Evolutionary conservation across 139 green algal genomes (phyloP).

Genomic region (Chlamydomonas incerta): DNA sequence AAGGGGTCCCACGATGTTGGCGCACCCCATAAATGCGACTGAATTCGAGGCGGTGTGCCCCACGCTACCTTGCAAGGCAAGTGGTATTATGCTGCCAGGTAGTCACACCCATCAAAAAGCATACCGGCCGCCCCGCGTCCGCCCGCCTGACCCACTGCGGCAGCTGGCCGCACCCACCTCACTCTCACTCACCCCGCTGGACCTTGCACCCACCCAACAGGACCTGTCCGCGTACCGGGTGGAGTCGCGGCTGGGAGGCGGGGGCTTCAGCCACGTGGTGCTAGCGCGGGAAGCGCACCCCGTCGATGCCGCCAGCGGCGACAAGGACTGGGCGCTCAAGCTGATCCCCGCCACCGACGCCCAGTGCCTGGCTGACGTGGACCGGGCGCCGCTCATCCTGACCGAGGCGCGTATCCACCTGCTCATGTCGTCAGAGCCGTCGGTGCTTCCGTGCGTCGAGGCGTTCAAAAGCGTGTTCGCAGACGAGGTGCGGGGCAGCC

Average conservation of each 20-base stretch:
- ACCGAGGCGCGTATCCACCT: slow-evolving; percentile 24
- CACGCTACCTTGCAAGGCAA: too few species aligned
- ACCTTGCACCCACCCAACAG: background rate
- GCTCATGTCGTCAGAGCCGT: slow-evolving; percentile 2
- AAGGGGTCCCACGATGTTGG: too few species aligned
- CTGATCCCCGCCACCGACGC: slow-evolving; percentile 7
- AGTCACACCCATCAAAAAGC: too few species aligned
- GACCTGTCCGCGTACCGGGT: slow-evolving; percentile 11
- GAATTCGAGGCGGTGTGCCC: too few species aligned
- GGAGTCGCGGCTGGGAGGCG: slow-evolving; percentile 17
- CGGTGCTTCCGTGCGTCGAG: slow-evolving; percentile 5
- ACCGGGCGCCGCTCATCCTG: background rate
- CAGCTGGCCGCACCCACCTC: too few species aligned
- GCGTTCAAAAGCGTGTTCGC: slow-evolving; percentile 28
- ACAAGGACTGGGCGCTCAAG: slow-evolving; percentile 10
- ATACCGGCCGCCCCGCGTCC: too few species aligned
- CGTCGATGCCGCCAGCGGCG: too few species aligned
- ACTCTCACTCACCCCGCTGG: too few species aligned
- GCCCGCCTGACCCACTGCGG: too few species aligned
- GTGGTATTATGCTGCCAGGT: too few species aligned
- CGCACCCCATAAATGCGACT: too few species aligned
- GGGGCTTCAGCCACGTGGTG: slow-evolving; percentile 36
- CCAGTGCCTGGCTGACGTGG: background rate
- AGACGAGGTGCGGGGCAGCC: background rate
- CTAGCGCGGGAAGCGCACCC: background rate